Base-by-base conservation (phyloP, 2,329 filamentous ascomycete genomes). In the Fusarium illudens region DNA sequence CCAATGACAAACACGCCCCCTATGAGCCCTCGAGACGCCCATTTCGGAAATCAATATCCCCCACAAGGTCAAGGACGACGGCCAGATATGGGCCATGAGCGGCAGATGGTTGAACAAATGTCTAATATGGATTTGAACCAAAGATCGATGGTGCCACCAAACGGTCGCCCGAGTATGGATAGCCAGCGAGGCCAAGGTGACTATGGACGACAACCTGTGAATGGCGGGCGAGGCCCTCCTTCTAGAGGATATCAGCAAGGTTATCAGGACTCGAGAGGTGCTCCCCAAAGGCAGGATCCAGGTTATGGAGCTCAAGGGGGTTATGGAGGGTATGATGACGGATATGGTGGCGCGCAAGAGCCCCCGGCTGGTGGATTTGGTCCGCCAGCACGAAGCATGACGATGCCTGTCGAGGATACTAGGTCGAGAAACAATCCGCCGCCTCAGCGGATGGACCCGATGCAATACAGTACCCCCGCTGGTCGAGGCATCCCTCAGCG, bases 361-460 rank as follows among this genome's bases (percentile, higher is more conserved):
- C 78, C 79, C 11, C 68, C 67, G 9, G 73, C 74, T 62, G 78
- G 81, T 36, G 79, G 81, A 6, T 88, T 85, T 67, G 85, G 80
- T 0, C 83, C 84, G 3, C 86, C 85, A 9, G 73, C 78, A n/a
- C 81, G 88, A 69, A 90, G 87, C 60, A 86, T 85, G 83, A 90
- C 88, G 6, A 87, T 89, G 85, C 87, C 87, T 2, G 75, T 81
- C 4, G 82, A 85, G 58, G 80, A 84, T 11, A 76, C 83, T 52
- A 79, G 82, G 17, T 75, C 77, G 17, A 78, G 80, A 68, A 78
- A 80, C 32, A 80, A 75, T 22, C 71, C 70, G n/a, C 73, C 74
- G 9, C 75, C 73, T 20, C 79, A 77, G 36, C 79, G 81, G 29
- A 77, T 76, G 60, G 84, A 82, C 39, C 83, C 81, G 48, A 81